Conservation (phyloP, 75 land plant species). For the Larix kaempferi region DNA sequence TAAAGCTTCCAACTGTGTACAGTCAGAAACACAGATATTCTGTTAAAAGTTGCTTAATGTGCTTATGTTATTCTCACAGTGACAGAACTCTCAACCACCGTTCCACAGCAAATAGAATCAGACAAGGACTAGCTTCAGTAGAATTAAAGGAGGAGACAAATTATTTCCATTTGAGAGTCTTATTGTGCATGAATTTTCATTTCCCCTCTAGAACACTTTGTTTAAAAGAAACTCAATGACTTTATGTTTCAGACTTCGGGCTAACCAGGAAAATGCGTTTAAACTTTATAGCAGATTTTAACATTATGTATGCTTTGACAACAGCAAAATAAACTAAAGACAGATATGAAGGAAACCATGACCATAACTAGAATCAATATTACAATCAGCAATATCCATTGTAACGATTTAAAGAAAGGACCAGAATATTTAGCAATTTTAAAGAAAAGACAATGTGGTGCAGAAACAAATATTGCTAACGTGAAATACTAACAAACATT, state of each 20-base stretch:
- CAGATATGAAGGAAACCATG: not conserved
- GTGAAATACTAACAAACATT: not conserved
- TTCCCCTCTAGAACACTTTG: not conserved
- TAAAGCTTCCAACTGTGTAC: not conserved
- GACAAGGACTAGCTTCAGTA: not conserved
- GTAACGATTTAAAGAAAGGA: not conserved
- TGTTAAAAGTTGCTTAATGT: not conserved
- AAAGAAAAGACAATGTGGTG: not conserved
- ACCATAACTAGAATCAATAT: not conserved
- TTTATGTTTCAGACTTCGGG: not conserved
- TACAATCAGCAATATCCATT: not conserved
- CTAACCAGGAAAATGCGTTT: not conserved
- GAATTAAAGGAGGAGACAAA: not conserved
- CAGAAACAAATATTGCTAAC: not conserved
- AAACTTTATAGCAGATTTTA: not conserved
- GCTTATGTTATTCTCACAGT: not conserved
- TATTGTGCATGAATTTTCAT: not conserved
- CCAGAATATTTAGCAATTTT: not conserved
- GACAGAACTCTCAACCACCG: not conserved
- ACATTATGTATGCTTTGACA: not conserved
- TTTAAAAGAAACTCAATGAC: not conserved
- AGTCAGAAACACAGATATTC: not conserved
- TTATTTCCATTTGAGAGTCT: not conserved
- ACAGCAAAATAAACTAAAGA: not conserved
- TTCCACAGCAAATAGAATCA: not conserved